These are phyloP conservation scores for Ogataea paradorogensis DNA, from an alignment of 805 yeast species.

Conservation along the genomic window DNA sequence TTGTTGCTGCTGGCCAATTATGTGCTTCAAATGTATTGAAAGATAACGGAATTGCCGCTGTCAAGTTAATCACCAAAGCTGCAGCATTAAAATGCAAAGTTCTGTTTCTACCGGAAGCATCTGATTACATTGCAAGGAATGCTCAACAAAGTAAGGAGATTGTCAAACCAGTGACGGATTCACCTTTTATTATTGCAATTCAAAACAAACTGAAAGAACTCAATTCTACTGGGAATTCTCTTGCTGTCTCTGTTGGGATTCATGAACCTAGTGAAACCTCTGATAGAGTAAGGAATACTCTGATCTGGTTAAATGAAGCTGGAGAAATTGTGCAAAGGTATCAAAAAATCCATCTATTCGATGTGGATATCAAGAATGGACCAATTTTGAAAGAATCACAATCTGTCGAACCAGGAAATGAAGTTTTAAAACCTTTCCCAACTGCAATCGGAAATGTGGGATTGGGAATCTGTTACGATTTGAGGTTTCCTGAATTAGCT, in stretches of 20 bases:
- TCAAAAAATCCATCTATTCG: slow-evolving; percentile 86
- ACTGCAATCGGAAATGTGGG: slow-evolving; percentile 68
- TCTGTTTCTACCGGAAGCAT: slow-evolving; percentile 88
- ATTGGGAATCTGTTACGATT: slow-evolving; percentile 77
- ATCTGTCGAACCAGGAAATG: slow-evolving; percentile 76
- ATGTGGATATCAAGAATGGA: slow-evolving; percentile 79
- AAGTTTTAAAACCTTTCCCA: slow-evolving; percentile 50
- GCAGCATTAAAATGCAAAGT: slow-evolving; percentile 58
- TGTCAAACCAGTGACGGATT: slow-evolving; percentile 44
- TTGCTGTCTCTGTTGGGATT: slow-evolving; percentile 80
- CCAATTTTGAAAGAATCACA: slow-evolving; percentile 75
- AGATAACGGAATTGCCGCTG: slow-evolving; percentile 59
- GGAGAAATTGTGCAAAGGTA: slow-evolving; percentile 71
- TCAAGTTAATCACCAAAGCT: slow-evolving; percentile 61
- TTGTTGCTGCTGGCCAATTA: slow-evolving; percentile 83
- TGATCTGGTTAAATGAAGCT: slow-evolving; percentile 61
- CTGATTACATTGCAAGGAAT: slow-evolving; percentile 78
- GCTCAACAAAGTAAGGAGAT: slow-evolving; percentile 62
- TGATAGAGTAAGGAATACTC: slow-evolving; percentile 62
- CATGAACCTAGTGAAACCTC: slow-evolving; percentile 66
- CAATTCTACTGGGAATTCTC: slow-evolving; percentile 36
- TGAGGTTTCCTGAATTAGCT: slow-evolving; percentile 82
- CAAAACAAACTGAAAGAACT: slow-evolving; percentile 45
- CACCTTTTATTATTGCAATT: slow-evolving; percentile 42
- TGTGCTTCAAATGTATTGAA: slow-evolving; percentile 65